A percentile compares a stretch with the other conserved stretches of the same genome.
Evolutionary conservation across 1,284 basidiomycete species (phyloP).

Genomic region (Clitocybe nebularis): DNA sequence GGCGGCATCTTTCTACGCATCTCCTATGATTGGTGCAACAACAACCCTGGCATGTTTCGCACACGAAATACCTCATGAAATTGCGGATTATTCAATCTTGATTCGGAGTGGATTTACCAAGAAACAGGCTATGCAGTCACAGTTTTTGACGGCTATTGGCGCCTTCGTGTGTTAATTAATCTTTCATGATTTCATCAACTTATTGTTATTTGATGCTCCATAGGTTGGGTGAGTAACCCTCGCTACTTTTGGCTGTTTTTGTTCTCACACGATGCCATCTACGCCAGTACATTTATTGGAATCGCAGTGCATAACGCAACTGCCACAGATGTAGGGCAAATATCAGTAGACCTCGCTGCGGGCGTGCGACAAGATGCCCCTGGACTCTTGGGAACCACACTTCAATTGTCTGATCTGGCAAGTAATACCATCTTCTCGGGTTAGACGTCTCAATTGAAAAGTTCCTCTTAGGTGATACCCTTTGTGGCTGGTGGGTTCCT

Average conservation of each 20-base stretch:
- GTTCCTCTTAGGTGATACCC: constrained; percentile 90
- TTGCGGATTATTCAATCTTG: constrained; percentile 88
- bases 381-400: constrained; percentile 79
- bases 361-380: constrained; percentile 67
- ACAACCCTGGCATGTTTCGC: constrained; percentile 90
- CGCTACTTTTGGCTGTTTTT: neutral
- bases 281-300: constrained; percentile 77
- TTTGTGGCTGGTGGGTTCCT: constrained; percentile 92
- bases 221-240: constrained; percentile 50
- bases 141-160: constrained; percentile 85
- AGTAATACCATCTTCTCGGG: no score
- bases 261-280: neutral
- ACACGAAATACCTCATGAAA: constrained; percentile 90
- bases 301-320: constrained; percentile 78
- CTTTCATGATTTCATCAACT: neutral
- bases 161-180: constrained; percentile 66
- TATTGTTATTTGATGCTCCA: constrained; percentile 9
- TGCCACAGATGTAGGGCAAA: constrained; percentile 38
- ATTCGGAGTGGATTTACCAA: constrained; percentile 88
- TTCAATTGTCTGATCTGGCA: constrained; percentile 73
- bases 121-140: constrained; percentile 84
- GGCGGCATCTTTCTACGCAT: constrained; percentile 89
- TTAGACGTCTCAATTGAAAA: no score
- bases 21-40: constrained; percentile 83
- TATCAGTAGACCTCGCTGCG: constrained; percentile 56